Evolutionary conservation across 352 stramenopile species (phyloP), one percentile per base, ranked within the genome.

Genomic region (Porosira glacialis): DNA sequence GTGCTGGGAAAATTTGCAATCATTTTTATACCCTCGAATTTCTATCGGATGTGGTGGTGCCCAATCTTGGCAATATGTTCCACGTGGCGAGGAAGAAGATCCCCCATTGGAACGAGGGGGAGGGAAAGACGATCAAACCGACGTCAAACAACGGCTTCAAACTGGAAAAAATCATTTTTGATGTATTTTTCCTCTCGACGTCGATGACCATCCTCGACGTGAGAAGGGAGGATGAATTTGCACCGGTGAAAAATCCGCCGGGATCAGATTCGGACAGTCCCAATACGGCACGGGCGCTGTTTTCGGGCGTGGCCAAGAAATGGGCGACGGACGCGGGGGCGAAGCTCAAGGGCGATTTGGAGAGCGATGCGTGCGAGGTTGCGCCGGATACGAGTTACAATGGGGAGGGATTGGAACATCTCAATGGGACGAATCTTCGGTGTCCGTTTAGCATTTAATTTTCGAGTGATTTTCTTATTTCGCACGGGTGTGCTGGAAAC

Each of bases 31-130:
- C 91, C 0, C 51, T 97, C 33, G 93, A 91, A 33, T 97, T 97
- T 78, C 53, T 97, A 10, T 52, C 70, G 17, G 62, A 85, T 28
- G 77, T 76, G 0, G 72, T 89, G 6, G 63, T 97, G 13, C 86
- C 87, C n/a, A 84, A 96, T 49, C 86, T 96, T 19, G 91, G 95
- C 22, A 89, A 95, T 26, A 87, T 93, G 78, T 98, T 97, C 68
- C 96, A 99, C 78, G 90, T 98, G 26, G 96, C 96, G 10, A 76
- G 94, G 24, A 99, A 99, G 78, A 98, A 98, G 77, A 98, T 99
- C 50, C 92, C 94, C 11, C 92, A 93, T 33, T 94, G 92, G 6
- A 88, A 97, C 58, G 60, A 52, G 7, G 83, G 87, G 8, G 68
- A 81, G 17, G 92, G 93, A 30, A 62, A 77, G 8, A 97, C 89